A percentile compares a stretch with the other conserved stretches of the same genome.
These are phyloP conservation scores for Neofusicoccum cordaticola DNA, from an alignment of 2,329 filamentous ascomycete species.

Conservation along the genomic window DNA sequence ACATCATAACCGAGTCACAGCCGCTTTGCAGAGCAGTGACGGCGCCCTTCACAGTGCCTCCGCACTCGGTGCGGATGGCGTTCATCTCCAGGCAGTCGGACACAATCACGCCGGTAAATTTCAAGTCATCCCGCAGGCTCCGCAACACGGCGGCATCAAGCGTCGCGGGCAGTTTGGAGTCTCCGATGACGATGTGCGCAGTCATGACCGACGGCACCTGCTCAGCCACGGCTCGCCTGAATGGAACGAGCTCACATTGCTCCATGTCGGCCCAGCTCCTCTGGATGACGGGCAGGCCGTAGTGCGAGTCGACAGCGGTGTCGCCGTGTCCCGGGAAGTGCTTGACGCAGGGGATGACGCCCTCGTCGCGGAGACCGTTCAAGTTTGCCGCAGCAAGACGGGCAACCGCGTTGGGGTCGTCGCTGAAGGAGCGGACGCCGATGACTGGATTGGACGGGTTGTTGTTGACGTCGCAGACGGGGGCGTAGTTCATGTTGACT, in stretches of 20 bases:
- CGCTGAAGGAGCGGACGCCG: slow-evolving; percentile 15
- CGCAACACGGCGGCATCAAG: neutral
- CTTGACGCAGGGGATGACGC: slow-evolving; percentile 15
- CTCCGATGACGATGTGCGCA: slow-evolving; percentile 4
- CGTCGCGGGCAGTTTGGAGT: neutral
- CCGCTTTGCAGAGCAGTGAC: slow-evolving; percentile 2
- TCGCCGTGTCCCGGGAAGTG: slow-evolving; percentile 16
- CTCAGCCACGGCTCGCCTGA: neutral
- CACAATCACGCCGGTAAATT: slow-evolving; percentile 6
- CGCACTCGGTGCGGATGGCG: slow-evolving; percentile 15
- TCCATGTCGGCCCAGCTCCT: slow-evolving; percentile 10
- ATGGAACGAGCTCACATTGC: slow-evolving; percentile 9
- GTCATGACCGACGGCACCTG: slow-evolving; percentile 8
- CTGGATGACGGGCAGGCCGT: slow-evolving; percentile 9
- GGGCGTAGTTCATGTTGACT: slow-evolving; percentile 15
- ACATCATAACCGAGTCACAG: slow-evolving; percentile 16
- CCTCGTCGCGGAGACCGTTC: neutral
- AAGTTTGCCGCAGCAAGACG: neutral
- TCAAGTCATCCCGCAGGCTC: neutral
- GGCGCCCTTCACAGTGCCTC: slow-evolving; percentile 6
- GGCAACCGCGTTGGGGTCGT: neutral
- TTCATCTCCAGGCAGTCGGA: slow-evolving; percentile 16
- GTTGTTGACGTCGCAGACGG: slow-evolving; percentile 17
- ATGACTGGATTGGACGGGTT: slow-evolving; percentile 14
- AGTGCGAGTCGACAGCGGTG: slow-evolving; percentile 11